Conservation (phyloP, 1,139 yeast species). For the Meyerozyma elateridarum region DNA sequence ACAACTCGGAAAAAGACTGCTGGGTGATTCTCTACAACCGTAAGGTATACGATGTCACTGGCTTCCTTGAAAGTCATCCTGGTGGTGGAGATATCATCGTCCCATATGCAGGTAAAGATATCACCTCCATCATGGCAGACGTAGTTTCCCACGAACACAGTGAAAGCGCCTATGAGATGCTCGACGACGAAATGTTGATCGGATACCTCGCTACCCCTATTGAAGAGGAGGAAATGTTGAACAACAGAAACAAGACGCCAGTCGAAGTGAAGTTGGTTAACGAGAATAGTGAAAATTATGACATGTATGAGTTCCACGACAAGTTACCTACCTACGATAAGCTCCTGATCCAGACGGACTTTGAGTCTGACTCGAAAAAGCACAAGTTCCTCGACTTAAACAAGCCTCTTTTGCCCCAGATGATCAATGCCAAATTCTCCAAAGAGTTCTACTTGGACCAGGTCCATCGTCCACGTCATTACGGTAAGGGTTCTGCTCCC, state of each 20-base stretch:
- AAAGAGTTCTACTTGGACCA: conserved; percentile 92
- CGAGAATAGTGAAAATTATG: conserved; percentile 16
- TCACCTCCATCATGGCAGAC: conserved; percentile 76
- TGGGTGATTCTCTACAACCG: conserved; percentile 76
- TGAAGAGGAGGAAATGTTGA: conserved; percentile 40
- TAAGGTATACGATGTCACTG: conserved; percentile 78
- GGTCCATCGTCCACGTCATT: conserved; percentile 94
- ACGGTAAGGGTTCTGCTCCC: conserved; percentile 81
- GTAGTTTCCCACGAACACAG: conserved; percentile 67
- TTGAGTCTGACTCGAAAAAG: conserved; percentile 58
- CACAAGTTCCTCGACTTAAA: conserved; percentile 84
- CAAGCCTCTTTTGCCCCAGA: conserved; percentile 77
- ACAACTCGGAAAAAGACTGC: conserved; percentile 50
- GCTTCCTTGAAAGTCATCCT: conserved; percentile 79
- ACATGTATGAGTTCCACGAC: conserved; percentile 47
- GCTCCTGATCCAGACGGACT: conserved; percentile 76
- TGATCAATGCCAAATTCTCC: conserved; percentile 64
- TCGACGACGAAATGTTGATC: conserved; percentile 63
- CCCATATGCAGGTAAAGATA: conserved; percentile 80
- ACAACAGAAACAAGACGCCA: conserved; percentile 37
- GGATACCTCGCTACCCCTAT: conserved; percentile 44
- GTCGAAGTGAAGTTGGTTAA: conserved; percentile 38
- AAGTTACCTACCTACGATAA: conserved; percentile 68
- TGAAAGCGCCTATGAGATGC: conserved; percentile 82
- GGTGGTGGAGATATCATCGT: conserved; percentile 75